phyloP scores from a whole-genome alignment of 306 rosid species.

The Inga oerstediana region DNA sequence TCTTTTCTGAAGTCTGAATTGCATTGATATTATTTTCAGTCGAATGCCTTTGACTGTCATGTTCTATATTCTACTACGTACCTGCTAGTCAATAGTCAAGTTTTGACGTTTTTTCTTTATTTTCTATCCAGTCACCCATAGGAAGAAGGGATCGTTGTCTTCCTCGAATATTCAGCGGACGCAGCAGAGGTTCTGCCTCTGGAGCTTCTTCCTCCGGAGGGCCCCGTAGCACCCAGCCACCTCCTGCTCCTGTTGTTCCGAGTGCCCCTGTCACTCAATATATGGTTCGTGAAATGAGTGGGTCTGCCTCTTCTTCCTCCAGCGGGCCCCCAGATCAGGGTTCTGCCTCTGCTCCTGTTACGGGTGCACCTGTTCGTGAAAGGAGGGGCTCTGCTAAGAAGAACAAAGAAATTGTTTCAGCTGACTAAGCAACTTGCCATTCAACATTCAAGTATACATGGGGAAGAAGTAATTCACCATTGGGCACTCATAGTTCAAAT shows the following conservation, averaged over 20 bases:
- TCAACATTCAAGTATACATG: no score
- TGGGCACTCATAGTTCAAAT: constrained; percentile 86
- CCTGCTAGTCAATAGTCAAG: background rate
- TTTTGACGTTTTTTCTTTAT: constrained; percentile 16
- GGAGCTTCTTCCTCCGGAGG: no score
- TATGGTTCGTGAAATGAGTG: constrained; percentile 35
- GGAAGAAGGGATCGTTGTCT: no score
- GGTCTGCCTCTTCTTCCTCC: constrained; percentile 56
- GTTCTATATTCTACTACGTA: background rate
- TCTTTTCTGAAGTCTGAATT: constrained; percentile 6
- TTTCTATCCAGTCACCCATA: no score
- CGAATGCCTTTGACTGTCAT: constrained; percentile 3
- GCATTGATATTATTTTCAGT: background rate
- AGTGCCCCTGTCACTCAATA: no score
- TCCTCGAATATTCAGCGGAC: no score
- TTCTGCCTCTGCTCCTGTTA: constrained; percentile 59
- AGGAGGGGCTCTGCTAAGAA: no score
- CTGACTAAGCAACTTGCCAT: constrained; percentile 20
- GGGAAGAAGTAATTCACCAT: constrained; percentile 81
- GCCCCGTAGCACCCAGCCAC: constrained; percentile 67
- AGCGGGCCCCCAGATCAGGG: constrained; percentile 45
- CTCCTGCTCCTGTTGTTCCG: no score
- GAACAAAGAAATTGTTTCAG: no score
- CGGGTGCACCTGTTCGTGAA: constrained; percentile 54
- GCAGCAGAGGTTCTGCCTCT: no score